phyloP scores from a whole-genome alignment of 345 rosid species.

The Clausena lansium region DNA sequence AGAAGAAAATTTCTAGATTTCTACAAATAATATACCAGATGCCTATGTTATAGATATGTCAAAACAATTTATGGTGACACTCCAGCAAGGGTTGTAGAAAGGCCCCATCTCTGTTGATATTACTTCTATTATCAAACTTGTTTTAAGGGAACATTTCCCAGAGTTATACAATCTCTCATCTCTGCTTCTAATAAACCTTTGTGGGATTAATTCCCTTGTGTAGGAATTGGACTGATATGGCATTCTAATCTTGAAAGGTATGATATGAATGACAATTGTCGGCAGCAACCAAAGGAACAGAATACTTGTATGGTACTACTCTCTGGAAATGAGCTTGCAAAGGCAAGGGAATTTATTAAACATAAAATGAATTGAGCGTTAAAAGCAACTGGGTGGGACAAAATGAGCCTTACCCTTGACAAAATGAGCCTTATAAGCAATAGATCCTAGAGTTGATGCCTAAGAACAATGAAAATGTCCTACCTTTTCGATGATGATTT shows the following conservation, averaged over 20 bases:
- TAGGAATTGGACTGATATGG: conserved; percentile 6
- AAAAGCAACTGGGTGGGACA: too few relatives aligned
- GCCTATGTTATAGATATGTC: background rate
- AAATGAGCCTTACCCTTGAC: too few relatives aligned
- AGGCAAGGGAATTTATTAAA: too few relatives aligned
- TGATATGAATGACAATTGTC: conserved; percentile 8
- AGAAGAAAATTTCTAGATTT: conserved; percentile 7
- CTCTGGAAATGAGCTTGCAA: background rate
- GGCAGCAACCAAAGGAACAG: conserved; percentile 4
- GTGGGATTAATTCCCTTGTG: conserved; percentile 14
- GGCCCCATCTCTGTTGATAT: background rate
- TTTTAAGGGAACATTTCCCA: conserved; percentile 6
- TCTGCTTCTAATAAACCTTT: conserved; percentile 19
- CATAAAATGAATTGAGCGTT: too few relatives aligned
- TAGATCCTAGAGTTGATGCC: background rate
- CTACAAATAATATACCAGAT: background rate
- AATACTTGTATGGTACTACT: background rate
- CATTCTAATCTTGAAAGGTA: background rate
- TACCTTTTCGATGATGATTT: conserved; percentile 54
- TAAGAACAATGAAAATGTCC: conserved; percentile 10
- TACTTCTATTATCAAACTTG: conserved; percentile 4
- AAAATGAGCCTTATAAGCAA: background rate
- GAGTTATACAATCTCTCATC: background rate
- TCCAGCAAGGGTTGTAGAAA: conserved; percentile 15
- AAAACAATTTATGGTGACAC: background rate